These are phyloP conservation scores for Thelephora aurantiotincta DNA, from an alignment of 768 basidiomycete genomes.

Conservation along the genomic window DNA sequence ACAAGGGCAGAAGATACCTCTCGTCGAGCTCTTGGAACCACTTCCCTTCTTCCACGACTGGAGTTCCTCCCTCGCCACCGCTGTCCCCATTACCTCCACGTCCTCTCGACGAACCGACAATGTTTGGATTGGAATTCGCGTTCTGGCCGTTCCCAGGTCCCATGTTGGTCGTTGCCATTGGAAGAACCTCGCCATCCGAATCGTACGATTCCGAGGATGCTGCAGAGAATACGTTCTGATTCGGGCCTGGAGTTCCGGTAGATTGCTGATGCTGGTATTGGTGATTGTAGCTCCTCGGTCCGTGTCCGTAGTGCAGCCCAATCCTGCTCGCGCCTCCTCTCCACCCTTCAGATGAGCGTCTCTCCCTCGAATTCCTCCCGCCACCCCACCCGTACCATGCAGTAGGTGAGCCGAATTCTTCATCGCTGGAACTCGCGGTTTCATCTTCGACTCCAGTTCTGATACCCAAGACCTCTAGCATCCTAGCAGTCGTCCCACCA, in stretches of 20 bases:
- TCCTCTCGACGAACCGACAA: background rate
- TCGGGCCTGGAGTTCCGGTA: constrained; percentile 5
- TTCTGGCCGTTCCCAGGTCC: background rate
- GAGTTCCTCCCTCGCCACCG: background rate
- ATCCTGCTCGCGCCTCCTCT: constrained; percentile 21
- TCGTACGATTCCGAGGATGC: constrained; percentile 68
- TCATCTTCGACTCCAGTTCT: constrained; percentile 92
- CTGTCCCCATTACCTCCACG: constrained; percentile 1
- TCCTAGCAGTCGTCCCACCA: constrained; percentile 92
- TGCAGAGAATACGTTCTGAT: constrained; percentile 39
- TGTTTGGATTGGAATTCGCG: background rate
- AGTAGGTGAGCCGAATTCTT: constrained; percentile 30
- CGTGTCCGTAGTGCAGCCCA: constrained; percentile 37
- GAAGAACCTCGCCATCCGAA: constrained; percentile 70
- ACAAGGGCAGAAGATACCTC: constrained; percentile 83
- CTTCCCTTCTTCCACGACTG: constrained; percentile 60
- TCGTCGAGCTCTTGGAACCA: constrained; percentile 97
- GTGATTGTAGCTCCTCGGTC: constrained; percentile 44
- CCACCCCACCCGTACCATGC: constrained; percentile 19
- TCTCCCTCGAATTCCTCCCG: constrained; percentile 18
- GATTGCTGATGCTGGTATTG: constrained; percentile 20
- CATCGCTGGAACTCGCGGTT: constrained; percentile 37
- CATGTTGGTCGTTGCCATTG: constrained; percentile 40
- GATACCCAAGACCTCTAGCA: constrained; percentile 96
- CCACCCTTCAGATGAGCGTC: constrained; percentile 9